These are phyloP conservation scores for Nemania sp. DNA, from an alignment of 2,329 filamentous ascomycete genomes.

Conservation along the genomic window DNA sequence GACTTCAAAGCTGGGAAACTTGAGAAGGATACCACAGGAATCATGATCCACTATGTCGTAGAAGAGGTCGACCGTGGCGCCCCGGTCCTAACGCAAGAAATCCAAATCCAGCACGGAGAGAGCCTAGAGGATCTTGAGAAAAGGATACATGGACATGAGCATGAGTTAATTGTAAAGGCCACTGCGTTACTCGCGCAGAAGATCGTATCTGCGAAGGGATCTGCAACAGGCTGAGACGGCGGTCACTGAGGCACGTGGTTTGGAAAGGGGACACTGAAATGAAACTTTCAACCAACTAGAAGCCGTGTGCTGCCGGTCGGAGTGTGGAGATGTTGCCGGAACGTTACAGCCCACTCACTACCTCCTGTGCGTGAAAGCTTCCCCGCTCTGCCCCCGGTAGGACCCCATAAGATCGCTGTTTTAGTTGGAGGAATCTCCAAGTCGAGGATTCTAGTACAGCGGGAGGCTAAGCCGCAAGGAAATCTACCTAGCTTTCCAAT, in stretches of 20 bases:
- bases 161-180: conserved; percentile 75
- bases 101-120: conserved; percentile 68
- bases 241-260: conserved; percentile 4
- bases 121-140: conserved; percentile 69
- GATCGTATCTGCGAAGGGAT: conserved; percentile 42
- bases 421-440: conserved; percentile 12
- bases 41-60: conserved; percentile 79
- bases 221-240: conserved; percentile 34
- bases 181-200: conserved; percentile 53
- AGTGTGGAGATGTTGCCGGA: conserved; percentile 22
- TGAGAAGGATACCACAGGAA: conserved; percentile 72
- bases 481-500: conserved; percentile 2
- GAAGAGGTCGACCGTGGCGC: conserved; percentile 76
- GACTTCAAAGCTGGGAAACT: conserved; percentile 69
- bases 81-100: conserved; percentile 72
- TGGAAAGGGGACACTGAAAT: conserved; percentile 15
- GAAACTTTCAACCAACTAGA: conserved; percentile 7
- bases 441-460: neutral
- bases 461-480: neutral
- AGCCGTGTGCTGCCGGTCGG: conserved; percentile 7
- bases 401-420: neutral
- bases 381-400: neutral
- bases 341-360: conserved; percentile 11
- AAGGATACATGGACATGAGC: conserved; percentile 75
- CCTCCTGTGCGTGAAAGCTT: neutral